Conservation (phyloP, 768 basidiomycete species). For the Cystofilobasidium macerans region DNA sequence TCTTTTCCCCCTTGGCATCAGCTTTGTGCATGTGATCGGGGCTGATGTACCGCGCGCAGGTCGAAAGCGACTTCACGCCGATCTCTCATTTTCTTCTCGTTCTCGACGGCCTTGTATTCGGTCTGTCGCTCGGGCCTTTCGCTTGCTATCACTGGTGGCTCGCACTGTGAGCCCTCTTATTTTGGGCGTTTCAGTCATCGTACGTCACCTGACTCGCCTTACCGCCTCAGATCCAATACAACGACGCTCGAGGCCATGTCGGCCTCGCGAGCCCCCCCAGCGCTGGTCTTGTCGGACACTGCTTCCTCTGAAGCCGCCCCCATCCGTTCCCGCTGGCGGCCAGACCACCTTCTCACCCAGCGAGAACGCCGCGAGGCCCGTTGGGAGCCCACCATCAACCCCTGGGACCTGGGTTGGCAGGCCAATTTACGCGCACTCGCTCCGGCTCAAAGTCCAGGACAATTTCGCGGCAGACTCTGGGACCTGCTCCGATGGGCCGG, state of each 20-base stretch:
- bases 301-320: neutral
- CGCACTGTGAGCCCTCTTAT: neutral
- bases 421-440: no score
- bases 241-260: constrained; percentile 22
- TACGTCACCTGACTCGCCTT: neutral
- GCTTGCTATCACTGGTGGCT: constrained; percentile 16
- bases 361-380: constrained; percentile 5
- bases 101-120: constrained; percentile 20
- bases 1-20: neutral
- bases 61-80: constrained; percentile 16
- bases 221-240: constrained; percentile 5
- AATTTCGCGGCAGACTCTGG: no score
- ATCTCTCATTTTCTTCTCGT: constrained; percentile 16
- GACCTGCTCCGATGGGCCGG: no score
- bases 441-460: no score
- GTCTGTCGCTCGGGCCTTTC: constrained; percentile 19
- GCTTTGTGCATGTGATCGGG: neutral
- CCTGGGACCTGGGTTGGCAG: constrained; percentile 14
- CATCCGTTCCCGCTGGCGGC: constrained; percentile 10
- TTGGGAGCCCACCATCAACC: constrained; percentile 6
- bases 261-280: neutral
- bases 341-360: constrained; percentile 14
- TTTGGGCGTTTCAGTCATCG: neutral
- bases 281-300: constrained; percentile 7
- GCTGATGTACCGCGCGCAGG: neutral